Evolutionary conservation across 2,329 filamentous ascomycete genomes (phyloP).

Genomic region (Colletotrichum tabaci): DNA sequence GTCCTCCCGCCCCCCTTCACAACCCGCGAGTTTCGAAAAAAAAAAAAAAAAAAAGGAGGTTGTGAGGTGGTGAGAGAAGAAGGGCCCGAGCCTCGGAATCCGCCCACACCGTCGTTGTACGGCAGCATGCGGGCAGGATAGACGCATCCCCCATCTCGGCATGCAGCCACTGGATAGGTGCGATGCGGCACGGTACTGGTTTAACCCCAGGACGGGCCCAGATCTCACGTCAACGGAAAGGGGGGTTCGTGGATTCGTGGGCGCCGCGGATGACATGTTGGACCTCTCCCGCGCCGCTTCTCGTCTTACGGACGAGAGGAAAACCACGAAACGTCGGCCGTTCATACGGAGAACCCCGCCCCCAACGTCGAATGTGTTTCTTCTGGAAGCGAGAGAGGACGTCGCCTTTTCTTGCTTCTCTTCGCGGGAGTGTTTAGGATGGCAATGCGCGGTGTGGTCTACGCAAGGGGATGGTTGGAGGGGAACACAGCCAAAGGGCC

Average conservation of each 20-base stretch:
- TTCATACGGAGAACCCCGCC: background rate
- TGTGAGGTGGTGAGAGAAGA: too few relatives aligned
- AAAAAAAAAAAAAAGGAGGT: too few relatives aligned
- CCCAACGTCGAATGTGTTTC: slow-evolving; percentile 4
- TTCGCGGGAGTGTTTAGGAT: background rate
- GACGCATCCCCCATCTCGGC: slow-evolving; percentile 29
- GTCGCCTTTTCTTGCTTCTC: background rate
- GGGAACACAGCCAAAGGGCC: background rate
- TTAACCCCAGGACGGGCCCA: slow-evolving; percentile 23
- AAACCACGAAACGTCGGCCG: background rate
- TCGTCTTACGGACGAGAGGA: slow-evolving; percentile 6
- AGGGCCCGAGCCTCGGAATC: slow-evolving; percentile 14
- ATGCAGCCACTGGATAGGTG: slow-evolving; percentile 24
- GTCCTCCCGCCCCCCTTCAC: too few relatives aligned
- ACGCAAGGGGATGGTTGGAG: slow-evolving; percentile 6
- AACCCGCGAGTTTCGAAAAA: too few relatives aligned
- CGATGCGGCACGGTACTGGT: slow-evolving; percentile 13
- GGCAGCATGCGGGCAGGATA: slow-evolving; percentile 21
- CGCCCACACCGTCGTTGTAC: slow-evolving; percentile 1
- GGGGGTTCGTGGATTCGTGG: background rate
- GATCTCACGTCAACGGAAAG: background rate
- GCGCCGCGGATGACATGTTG: slow-evolving; percentile 30
- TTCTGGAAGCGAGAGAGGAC: slow-evolving; percentile 15
- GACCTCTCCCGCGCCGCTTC: slow-evolving; percentile 1
- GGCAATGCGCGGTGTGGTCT: background rate